Base-by-base conservation (phyloP, 140 eudicot species). In the Ambrosia hybrid region DNA sequence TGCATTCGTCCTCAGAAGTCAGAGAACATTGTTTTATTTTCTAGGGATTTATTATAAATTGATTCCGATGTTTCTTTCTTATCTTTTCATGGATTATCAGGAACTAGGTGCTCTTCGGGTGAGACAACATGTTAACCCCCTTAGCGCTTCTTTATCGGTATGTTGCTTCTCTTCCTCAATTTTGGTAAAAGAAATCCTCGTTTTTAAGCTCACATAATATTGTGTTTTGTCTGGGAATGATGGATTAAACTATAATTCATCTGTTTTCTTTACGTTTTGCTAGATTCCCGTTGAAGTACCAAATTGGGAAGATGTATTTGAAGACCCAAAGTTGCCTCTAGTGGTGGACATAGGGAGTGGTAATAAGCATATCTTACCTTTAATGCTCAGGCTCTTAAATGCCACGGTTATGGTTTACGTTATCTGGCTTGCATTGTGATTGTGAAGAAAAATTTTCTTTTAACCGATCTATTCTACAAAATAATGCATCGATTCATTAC, bases 291-390 rank as follows among this genome's bases (percentile, higher is more conserved):
- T 65, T 13, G 86, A 86, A 82, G 85, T 59, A 63, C 99, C 97
- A 0, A 79, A 85, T 17, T 94, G 99, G 99, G 84, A 84, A 76
- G 86, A 76, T 67, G 96, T 90, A 13, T 90, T 78, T 69, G 52
- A 83, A 83, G 92, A 94, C 71, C 73, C 95, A 13, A 84, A 82
- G 12, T 75, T 88, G 83, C 99, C 99, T 7, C 82, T 94, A 64
- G 86, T 90, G 87, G 95, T 94, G 83, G 99, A 94, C 78, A 85
- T 94, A 68, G 97, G 99, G n/a, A 76, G 88, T 49, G 99, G 97
- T 94, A 90, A 74, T 62, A 30, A 65, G 63, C 67, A 48, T 68
- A 16, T 70, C 74, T 48, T 57, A 14, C 70, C 77, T 43, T 63
- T 52, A 4, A 9, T 79, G 37, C 51, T 13, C 64, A 46, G 1